phyloP scores from a whole-genome alignment of 805 yeast species.

The Ogataea kodamae region DNA sequence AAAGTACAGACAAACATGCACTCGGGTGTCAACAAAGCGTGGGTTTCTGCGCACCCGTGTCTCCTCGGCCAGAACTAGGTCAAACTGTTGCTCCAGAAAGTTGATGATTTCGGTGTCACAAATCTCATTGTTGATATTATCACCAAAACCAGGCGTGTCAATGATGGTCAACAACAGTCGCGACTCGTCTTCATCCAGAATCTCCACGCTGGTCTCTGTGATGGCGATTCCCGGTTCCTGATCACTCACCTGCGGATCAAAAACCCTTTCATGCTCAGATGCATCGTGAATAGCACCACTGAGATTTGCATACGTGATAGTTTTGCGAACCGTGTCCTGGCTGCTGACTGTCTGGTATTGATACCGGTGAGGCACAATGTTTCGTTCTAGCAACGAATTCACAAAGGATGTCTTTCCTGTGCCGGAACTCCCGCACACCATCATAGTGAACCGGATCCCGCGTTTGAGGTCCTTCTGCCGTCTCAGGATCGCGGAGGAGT shows the following conservation, averaged over 20 bases:
- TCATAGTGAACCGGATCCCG: constrained; percentile 68
- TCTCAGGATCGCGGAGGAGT: constrained; percentile 35
- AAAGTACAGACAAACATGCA: constrained; percentile 70
- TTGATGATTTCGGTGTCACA: constrained; percentile 64
- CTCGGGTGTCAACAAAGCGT: constrained; percentile 70
- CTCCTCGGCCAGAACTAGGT: constrained; percentile 78
- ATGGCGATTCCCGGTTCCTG: constrained; percentile 75
- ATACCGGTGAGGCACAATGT: constrained; percentile 57
- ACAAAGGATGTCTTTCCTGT: constrained; percentile 77
- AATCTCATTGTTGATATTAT: constrained; percentile 55
- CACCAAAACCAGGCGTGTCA: constrained; percentile 62
- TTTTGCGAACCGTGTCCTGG: constrained; percentile 36
- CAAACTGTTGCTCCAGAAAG: constrained; percentile 74
- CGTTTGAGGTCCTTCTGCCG: constrained; percentile 66
- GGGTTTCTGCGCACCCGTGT: constrained; percentile 85
- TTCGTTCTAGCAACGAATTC: constrained; percentile 62
- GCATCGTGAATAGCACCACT: constrained; percentile 54
- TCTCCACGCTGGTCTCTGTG: constrained; percentile 61
- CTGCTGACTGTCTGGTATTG: constrained; percentile 34
- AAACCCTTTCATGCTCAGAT: constrained; percentile 52
- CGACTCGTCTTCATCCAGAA: constrained; percentile 58
- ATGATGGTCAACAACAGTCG: constrained; percentile 51
- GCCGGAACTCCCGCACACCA: constrained; percentile 72
- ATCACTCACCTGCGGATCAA: constrained; percentile 57
- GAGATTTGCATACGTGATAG: constrained; percentile 57